These are phyloP conservation scores for Coemansia interrupta DNA, from an alignment of 192 early-diverging fungal species.

Conservation along the genomic window DNA sequence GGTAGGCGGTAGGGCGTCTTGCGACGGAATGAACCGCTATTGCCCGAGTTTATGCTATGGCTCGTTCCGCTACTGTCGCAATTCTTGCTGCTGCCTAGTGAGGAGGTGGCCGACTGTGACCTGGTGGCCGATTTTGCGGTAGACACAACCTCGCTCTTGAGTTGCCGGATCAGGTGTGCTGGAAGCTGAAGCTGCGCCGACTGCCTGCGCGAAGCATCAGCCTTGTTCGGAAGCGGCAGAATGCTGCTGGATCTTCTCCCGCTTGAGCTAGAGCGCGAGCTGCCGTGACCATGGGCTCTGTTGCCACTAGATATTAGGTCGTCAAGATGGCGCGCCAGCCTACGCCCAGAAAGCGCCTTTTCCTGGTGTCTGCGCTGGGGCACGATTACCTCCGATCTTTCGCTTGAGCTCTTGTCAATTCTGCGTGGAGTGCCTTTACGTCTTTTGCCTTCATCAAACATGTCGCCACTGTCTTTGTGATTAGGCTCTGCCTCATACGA, in stretches of 20 bases:
- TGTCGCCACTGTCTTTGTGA: not conserved
- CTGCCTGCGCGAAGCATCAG: slow-evolving; percentile 2
- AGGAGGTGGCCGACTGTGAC: slow-evolving; percentile 12
- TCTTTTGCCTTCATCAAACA: slow-evolving; percentile 19
- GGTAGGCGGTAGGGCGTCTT: not conserved
- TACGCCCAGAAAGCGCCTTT: slow-evolving; percentile 24
- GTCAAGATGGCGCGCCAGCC: slow-evolving; percentile 45
- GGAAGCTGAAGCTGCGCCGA: slow-evolving; percentile 35
- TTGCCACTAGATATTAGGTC: slow-evolving; percentile 28
- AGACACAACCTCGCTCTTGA: slow-evolving; percentile 48
- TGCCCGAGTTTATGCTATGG: slow-evolving; percentile 6
- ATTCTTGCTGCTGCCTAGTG: slow-evolving; percentile 6
- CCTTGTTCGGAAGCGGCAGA: not conserved
- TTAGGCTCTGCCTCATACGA: not conserved
- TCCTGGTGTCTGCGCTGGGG: slow-evolving; percentile 16
- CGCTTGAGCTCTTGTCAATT: slow-evolving; percentile 16
- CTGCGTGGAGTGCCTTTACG: slow-evolving; percentile 50
- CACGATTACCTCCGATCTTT: slow-evolving; percentile 47
- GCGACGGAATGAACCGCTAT: slow-evolving; percentile 9
- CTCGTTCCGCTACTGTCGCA: not conserved
- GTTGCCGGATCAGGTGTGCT: slow-evolving; percentile 35
- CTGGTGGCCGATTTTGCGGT: slow-evolving; percentile 17
- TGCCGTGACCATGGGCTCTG: not conserved
- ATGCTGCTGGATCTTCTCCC: slow-evolving; percentile 7
- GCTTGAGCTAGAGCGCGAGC: slow-evolving; percentile 4